These are phyloP conservation scores for Penicillium carneum DNA, from an alignment of 2,329 filamentous ascomycete species.

Conservation along the genomic window DNA sequence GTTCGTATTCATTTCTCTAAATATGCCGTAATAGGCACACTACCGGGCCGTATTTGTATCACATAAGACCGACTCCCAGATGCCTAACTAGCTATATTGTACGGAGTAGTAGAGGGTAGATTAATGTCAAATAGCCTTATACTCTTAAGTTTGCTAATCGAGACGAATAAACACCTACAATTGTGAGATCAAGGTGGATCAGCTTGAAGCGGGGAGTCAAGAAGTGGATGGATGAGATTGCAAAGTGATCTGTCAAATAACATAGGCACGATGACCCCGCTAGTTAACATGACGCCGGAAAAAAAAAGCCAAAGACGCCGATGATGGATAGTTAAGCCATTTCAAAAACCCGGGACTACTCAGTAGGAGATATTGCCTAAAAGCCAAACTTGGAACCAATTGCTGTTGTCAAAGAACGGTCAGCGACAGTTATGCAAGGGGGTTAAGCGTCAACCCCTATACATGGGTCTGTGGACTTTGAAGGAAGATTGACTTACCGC, in stretches of 20 bases:
- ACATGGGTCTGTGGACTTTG: conserved; percentile 1
- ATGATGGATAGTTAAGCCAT: neutral
- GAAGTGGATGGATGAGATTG: conserved; percentile 1
- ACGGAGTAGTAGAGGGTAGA: neutral
- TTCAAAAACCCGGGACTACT: neutral
- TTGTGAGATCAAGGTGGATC: neutral
- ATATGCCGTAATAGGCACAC: neutral
- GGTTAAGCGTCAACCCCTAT: neutral
- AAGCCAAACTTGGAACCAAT: conserved; percentile 55
- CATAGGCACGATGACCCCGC: neutral
- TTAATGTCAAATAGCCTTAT: neutral
- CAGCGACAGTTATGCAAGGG: conserved; percentile 35
- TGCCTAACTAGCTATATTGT: neutral
- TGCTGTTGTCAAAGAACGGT: conserved; percentile 37
- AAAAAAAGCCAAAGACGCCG: neutral
- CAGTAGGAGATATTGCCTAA: conserved; percentile 29
- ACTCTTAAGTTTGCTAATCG: neutral
- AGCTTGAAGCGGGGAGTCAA: neutral
- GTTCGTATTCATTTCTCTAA: neutral
- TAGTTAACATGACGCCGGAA: neutral
- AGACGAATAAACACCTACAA: neutral
- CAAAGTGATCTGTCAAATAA: conserved; percentile 4
- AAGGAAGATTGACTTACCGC: conserved; percentile 54
- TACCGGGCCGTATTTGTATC: neutral
- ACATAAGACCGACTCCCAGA: neutral